Evolutionary conservation across 176 grass and related monocot genomes (phyloP), one percentile per base, ranked within the genome.

Genomic region (barley (Hordeum vulgare)): DNA sequence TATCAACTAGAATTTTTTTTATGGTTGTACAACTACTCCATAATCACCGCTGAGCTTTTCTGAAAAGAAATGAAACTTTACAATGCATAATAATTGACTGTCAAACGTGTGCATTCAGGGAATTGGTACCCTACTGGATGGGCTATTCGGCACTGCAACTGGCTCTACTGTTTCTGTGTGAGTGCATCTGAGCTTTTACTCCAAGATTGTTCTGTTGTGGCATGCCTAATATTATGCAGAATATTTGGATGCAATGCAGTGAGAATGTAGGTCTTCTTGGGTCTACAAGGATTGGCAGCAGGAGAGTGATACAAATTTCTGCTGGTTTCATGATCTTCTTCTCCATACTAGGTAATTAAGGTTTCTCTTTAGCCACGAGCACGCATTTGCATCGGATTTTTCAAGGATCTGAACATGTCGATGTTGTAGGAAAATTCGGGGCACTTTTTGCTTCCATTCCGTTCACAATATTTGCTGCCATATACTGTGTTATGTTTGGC

Each of bases 301-400:
- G 96, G 62, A 91, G 96, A 81, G 89, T 96, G 74, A 85, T 99
- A 83, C 96, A 99, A 54, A 96, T 99, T 75, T 99, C 96, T 75
- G 93, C 93, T 86, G 91, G 89, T 87, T 99, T 99, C 83, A 99
- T 99, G 96, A 94, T 99, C n/a, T 94, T 99, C 74, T 99, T 99
- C 85, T 99, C 96, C 53, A 79, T 99, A 36, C 84, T 99, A 66
- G 96, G 93, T 99, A 85, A 71, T 21, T 99, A 85, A 71, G 23
- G 60, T 59, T 70, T 88, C 13, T 74, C 25, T 45, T 15, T 24
- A 60, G 9, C 15, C 28, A 61, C 11, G 24, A 74, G 76, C 27
- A 74, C 20, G 24, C 45, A 28, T 18, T 10, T 45, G 13, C 3
- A 8, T 18, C 75, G 2, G 8, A 14, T 31, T 40, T 78, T 53